Evolutionary conservation across 768 basidiomycete genomes (phyloP).

Genomic region (Strobilomyces confusus): DNA sequence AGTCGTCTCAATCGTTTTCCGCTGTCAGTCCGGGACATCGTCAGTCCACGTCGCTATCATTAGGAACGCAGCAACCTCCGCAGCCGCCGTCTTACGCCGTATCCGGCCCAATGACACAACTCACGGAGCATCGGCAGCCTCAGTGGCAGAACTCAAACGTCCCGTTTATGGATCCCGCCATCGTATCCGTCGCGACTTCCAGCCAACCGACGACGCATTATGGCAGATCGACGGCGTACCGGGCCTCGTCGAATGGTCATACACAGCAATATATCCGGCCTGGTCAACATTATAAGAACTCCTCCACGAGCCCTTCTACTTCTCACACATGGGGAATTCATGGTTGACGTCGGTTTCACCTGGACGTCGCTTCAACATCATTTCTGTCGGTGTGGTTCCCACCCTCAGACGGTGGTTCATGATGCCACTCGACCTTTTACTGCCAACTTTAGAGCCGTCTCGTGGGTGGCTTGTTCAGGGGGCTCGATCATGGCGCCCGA

Average conservation of each 20-base stretch:
- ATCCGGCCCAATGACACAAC: conserved; percentile 6
- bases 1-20: conserved; percentile 9
- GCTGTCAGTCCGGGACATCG: conserved; percentile 12
- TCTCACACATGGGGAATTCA: conserved; percentile 25
- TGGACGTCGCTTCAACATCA: not conserved
- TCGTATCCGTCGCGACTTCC: conserved; percentile 15
- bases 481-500: not conserved
- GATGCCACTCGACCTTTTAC: conserved; percentile 8
- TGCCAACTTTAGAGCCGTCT: not conserved
- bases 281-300: conserved; percentile 19
- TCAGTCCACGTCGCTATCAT: conserved; percentile 14
- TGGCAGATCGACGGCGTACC: conserved; percentile 11
- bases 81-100: conserved; percentile 11
- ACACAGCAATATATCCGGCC: conserved; percentile 15
- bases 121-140: conserved; percentile 9
- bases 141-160: conserved; percentile 12
- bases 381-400: not conserved
- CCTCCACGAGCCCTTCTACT: conserved; percentile 3
- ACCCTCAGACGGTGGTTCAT: conserved; percentile 5
- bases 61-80: conserved; percentile 13
- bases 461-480: not conserved
- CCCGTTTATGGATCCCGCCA: conserved; percentile 22
- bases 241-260: conserved; percentile 9
- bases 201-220: conserved; percentile 4
- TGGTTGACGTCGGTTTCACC: conserved; percentile 15